These are phyloP conservation scores for Caloboletus firmus DNA, from an alignment of 1,284 basidiomycete genomes.

Conservation along the genomic window DNA sequence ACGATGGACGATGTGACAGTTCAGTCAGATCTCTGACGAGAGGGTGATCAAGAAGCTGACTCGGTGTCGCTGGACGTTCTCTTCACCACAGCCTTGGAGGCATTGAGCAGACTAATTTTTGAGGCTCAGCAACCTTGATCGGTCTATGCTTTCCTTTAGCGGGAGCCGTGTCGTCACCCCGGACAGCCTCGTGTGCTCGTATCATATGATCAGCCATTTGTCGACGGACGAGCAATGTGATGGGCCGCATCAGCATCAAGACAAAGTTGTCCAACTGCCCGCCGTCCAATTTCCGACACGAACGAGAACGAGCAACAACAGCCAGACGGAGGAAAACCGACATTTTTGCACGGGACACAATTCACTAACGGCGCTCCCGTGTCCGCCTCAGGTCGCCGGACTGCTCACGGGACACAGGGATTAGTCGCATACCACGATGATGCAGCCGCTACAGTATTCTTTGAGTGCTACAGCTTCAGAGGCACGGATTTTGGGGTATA, in stretches of 20 bases:
- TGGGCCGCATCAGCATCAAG: not conserved
- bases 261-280: not conserved
- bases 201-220: too few relatives aligned
- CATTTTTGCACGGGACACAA: not conserved
- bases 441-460: not conserved
- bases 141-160: not conserved
- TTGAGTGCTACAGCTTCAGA: not conserved
- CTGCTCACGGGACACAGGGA: too few relatives aligned
- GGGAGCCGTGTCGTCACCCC: not conserved
- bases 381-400: too few relatives aligned
- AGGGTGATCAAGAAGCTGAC: not conserved
- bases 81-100: constrained; percentile 2
- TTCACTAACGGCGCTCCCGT: too few relatives aligned
- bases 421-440: too few relatives aligned
- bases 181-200: not conserved
- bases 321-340: not conserved
- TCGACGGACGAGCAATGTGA: not conserved
- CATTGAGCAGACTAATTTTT: not conserved
- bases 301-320: not conserved
- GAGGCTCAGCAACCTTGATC: constrained; percentile 2
- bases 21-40: not conserved
- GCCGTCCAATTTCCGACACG: not conserved
- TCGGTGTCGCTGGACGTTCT: not conserved
- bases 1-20: not conserved
- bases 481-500: not conserved